These are phyloP conservation scores for Spiraea crenata DNA, from an alignment of 331 rosid genomes.

Conservation along the genomic window DNA sequence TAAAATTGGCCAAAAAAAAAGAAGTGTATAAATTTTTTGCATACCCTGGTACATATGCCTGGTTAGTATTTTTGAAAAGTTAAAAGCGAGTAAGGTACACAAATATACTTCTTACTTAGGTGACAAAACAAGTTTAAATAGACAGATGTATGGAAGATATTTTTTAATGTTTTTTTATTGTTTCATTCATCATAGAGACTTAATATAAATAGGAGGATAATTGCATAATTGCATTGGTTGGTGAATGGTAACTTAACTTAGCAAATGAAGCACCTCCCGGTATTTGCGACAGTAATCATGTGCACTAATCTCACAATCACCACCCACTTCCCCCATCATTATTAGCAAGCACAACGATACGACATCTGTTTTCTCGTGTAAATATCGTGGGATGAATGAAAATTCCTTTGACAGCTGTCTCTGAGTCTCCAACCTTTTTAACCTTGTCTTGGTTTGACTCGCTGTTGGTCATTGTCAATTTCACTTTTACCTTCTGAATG, in stretches of 20 bases:
- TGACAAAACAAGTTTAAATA: too few species aligned
- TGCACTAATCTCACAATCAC: slow-evolving; percentile 5
- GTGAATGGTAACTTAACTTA: not conserved
- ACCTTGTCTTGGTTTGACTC: not conserved
- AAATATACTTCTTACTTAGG: too few species aligned
- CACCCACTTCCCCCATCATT: not conserved
- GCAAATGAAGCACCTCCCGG: not conserved
- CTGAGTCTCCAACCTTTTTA: not conserved
- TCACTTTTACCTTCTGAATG: not conserved
- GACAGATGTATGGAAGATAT: too few species aligned
- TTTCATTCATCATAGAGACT: not conserved
- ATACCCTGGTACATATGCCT: too few species aligned
- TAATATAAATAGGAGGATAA: not conserved
- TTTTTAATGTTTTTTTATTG: too few species aligned
- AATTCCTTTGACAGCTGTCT: not conserved
- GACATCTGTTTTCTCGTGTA: not conserved
- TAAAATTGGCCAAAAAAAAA: too few species aligned
- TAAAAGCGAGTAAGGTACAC: too few species aligned
- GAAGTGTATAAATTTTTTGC: too few species aligned
- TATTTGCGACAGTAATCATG: slow-evolving; percentile 23
- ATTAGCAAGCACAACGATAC: slow-evolving; percentile 3
- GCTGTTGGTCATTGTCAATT: not conserved
- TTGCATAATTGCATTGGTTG: not conserved
- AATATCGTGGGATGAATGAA: not conserved
- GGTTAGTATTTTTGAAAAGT: too few species aligned